Evolutionary conservation across 192 early-diverging fungal genomes (phyloP), one percentile per base, ranked within the genome.

Genomic region (Chytriomyces hyalinus): DNA sequence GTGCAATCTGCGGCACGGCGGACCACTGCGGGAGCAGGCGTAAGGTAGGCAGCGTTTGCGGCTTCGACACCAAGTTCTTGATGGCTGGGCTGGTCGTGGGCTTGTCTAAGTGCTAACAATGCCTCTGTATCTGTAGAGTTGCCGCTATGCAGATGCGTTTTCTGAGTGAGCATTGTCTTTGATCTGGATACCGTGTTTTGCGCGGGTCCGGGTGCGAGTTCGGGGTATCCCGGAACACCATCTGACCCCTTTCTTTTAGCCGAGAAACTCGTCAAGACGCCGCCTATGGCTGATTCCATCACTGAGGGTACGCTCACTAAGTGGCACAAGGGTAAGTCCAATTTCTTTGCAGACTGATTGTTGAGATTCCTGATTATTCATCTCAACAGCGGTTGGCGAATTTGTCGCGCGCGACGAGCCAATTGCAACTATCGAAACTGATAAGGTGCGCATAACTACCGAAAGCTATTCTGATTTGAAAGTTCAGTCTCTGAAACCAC

Each of bases 251-350:
- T 36, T 36, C 36, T 36, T 36, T 36, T 36, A 84, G 94, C 92
- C 70, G 93, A 94, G 72, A 94, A 94, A 79, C 82, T 94, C 77
- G 89, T 99, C 85, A 93, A 96, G 87, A 93, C 94, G 24, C 98
- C 98, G 67, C 91, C 92, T 50, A 95, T 99, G 94, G 98, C 96
- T 66, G 98, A 99, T 79, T 97, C 96, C 26, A 97, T 99, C 83
- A 94, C 95, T 49, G 98, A 99, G 82, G 98, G 98, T 66, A 98
- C 96, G 15, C 84, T 99, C 70, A 93, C 96, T 81, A 88, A 93
- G 74, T 98, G 96, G 96, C 90, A 91, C 84, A 99, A 97, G 88
- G 91, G 95, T 95, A 11, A 11, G 63, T 65, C 36, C 36, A 36
- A 36, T 36, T 36, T 36, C 36, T 36, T 4, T 2, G 1, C 36